A percentile compares a stretch with the other conserved stretches of the same genome.
Conservation (phyloP, 2,329 filamentous ascomycete genomes). For the Septoria petroselini region DNA sequence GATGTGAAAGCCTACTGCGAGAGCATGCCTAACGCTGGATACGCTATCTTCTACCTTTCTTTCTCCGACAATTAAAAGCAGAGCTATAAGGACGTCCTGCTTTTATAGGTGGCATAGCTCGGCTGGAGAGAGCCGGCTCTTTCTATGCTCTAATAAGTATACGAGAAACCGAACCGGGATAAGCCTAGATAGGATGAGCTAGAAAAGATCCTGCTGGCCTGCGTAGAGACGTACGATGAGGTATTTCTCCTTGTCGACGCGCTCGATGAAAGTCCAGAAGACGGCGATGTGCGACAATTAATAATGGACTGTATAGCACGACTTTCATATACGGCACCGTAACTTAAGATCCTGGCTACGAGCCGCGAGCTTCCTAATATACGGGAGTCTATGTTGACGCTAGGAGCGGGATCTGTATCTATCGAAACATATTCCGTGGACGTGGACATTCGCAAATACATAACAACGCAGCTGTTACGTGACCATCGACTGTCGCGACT, state of each 20-base stretch:
- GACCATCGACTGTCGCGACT: slow-evolving; percentile 9
- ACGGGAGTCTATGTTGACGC: slow-evolving; percentile 10
- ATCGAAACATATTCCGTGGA: slow-evolving; percentile 13
- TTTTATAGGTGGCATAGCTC: slow-evolving; percentile 21
- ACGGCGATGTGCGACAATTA: slow-evolving; percentile 14
- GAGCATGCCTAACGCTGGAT: slow-evolving; percentile 1
- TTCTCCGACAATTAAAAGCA: slow-evolving; percentile 26
- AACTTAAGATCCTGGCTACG: slow-evolving; percentile 22
- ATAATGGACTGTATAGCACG: slow-evolving; percentile 16
- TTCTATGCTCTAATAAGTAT: slow-evolving; percentile 16
- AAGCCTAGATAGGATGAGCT: slow-evolving; percentile 18
- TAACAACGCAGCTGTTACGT: slow-evolving; percentile 12
- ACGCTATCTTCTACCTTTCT: slow-evolving; percentile 26
- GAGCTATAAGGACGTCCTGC: slow-evolving; percentile 16
- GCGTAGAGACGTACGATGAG: slow-evolving; percentile 21
- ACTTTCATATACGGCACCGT: slow-evolving; percentile 10
- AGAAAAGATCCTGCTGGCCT: slow-evolving; percentile 18
- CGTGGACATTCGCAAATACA: slow-evolving; percentile 22
- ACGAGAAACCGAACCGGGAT: slow-evolving; percentile 14
- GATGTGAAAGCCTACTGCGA: slow-evolving; percentile 16
- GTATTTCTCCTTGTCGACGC: slow-evolving; percentile 38
- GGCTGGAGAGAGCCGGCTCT: slow-evolving; percentile 17
- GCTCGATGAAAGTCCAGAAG: slow-evolving; percentile 35
- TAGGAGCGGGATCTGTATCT: slow-evolving; percentile 6
- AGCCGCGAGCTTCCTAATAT: slow-evolving; percentile 25